These are phyloP conservation scores for Penicillium sp. DNA, from an alignment of 2,329 filamentous ascomycete genomes.

Conservation along the genomic window DNA sequence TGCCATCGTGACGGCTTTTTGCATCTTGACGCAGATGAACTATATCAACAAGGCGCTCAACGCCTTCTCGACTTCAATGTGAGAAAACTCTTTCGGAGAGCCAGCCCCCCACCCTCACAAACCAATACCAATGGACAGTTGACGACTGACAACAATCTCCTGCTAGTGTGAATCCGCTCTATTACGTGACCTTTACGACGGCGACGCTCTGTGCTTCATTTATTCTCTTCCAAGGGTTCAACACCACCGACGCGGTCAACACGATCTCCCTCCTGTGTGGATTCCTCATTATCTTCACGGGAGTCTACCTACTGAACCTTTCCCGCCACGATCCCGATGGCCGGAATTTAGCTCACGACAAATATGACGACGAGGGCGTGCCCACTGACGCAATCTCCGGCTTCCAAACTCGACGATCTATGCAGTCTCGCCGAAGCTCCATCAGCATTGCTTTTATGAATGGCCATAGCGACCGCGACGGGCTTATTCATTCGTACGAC, in stretches of 20 bases:
- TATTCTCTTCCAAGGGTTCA: slow-evolving; percentile 92
- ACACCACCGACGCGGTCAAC: slow-evolving; percentile 85
- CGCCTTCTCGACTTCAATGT: slow-evolving; percentile 97
- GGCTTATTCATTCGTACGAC: slow-evolving; percentile 83
- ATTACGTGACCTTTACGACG: slow-evolving; percentile 97
- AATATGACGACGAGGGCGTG: slow-evolving; percentile 57
- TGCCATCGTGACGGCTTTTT: slow-evolving; percentile 83
- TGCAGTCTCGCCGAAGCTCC: slow-evolving; percentile 76
- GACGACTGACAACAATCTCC: slow-evolving; percentile 2
- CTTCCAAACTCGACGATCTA: slow-evolving; percentile 82
- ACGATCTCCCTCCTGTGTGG: slow-evolving; percentile 87
- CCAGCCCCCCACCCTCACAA: no score
- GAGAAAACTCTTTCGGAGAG: slow-evolving; percentile 37
- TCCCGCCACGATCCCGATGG: slow-evolving; percentile 87
- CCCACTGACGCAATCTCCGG: slow-evolving; percentile 89
- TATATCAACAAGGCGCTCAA: slow-evolving; percentile 99
- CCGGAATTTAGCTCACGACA: slow-evolving; percentile 57
- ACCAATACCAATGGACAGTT: not conserved
- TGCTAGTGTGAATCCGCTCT: slow-evolving; percentile 80
- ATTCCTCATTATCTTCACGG: slow-evolving; percentile 90
- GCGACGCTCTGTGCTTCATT: slow-evolving; percentile 91
- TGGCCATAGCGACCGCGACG: slow-evolving; percentile 62
- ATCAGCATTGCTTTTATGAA: slow-evolving; percentile 55
- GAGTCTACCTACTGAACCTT: slow-evolving; percentile 93
- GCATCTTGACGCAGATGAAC: slow-evolving; percentile 98